Percentiles rank a stretch among this genome's conserved stretches.
phyloP scores from a whole-genome alignment of 345 rosid species.

The Populus euphratica region DNA sequence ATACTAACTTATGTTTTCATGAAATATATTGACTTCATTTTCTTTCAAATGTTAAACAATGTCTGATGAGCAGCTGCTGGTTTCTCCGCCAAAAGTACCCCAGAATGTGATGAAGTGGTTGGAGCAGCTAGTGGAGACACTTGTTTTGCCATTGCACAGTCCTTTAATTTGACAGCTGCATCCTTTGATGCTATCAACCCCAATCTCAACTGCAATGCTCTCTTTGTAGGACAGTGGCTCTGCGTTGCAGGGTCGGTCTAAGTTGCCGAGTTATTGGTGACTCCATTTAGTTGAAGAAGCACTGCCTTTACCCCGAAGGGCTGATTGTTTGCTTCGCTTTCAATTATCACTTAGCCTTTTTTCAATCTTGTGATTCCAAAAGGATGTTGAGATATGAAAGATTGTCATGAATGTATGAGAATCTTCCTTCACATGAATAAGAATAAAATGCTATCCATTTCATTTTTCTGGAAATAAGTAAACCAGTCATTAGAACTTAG shows the following conservation, averaged over 20 bases:
- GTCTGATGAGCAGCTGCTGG: neutral
- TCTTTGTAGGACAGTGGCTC: constrained; percentile 42
- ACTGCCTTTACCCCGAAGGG: too few relatives aligned
- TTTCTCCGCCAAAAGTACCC: neutral
- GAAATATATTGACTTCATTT: neutral
- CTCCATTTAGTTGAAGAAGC: too few relatives aligned
- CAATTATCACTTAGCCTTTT: too few relatives aligned
- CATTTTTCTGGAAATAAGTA: too few relatives aligned
- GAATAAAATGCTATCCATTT: too few relatives aligned
- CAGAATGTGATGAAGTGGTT: constrained; percentile 13
- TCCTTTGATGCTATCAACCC: constrained; percentile 28
- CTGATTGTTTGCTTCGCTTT: too few relatives aligned
- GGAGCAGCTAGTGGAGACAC: constrained; percentile 10
- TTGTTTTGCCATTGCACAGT: neutral
- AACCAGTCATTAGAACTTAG: too few relatives aligned
- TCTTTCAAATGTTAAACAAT: neutral
- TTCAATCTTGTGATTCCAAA: too few relatives aligned
- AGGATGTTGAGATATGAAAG: too few relatives aligned
- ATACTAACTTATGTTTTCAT: neutral
- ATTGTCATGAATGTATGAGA: too few relatives aligned
- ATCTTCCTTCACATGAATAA: too few relatives aligned
- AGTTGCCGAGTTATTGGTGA: neutral
- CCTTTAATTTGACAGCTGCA: neutral
- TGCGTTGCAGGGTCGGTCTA: constrained; percentile 19
- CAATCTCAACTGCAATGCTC: constrained; percentile 23